Base-by-base conservation (phyloP, 2,329 filamentous ascomycete species). In the Dissoconium aciculare region DNA sequence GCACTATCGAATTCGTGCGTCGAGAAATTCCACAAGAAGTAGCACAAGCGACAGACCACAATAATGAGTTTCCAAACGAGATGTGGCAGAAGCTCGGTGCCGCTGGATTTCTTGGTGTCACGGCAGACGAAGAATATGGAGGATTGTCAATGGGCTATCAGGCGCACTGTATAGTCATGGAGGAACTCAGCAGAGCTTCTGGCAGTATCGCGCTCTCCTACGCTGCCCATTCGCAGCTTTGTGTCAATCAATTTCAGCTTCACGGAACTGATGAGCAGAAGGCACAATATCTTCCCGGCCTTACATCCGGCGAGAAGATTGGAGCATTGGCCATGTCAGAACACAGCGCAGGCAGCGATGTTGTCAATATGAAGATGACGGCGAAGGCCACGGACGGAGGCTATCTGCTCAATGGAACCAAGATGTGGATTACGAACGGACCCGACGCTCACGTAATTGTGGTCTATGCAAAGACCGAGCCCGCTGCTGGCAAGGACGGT, bases 401-500 rank as follows among this genome's bases (percentile, higher is more conserved):
- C 15, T 94, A 79, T 55, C 39, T 85, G 12, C 63, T 98, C 33
- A 83, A 85, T 49, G 87, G 85, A 17, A 81, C 77, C 37, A 94
- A 98, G 67, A 94, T 95, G 87, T 98, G 87, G 87, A 98, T 98
- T 53, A 98, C 87, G 39, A 98, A 98, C 57, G 73, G 87, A 4
- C 87, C 87, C 1, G 85, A 95, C 52, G 89, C 89, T n/a, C 71
- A 93, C 55, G 66, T 78, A 25, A 75, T 95, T 33, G 74, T 98
- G 32, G 84, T 98, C n/a, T 98, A 98, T 55, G 87, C 87, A 32
- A 95, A 95, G 65, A 94, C 87, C 1, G 69, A 76, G 35, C 85
- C 85, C 1, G 69, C 76, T 9, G 74, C 71, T 37, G 83, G 64
- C 2, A 82, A 78, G 41, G 92, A 87, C 59, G 89, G 89, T 34